A percentile compares a stretch with the other conserved stretches of the same genome.
Conservation (phyloP, 169 alveolate species). For the Plasmodium gonderi region DNA sequence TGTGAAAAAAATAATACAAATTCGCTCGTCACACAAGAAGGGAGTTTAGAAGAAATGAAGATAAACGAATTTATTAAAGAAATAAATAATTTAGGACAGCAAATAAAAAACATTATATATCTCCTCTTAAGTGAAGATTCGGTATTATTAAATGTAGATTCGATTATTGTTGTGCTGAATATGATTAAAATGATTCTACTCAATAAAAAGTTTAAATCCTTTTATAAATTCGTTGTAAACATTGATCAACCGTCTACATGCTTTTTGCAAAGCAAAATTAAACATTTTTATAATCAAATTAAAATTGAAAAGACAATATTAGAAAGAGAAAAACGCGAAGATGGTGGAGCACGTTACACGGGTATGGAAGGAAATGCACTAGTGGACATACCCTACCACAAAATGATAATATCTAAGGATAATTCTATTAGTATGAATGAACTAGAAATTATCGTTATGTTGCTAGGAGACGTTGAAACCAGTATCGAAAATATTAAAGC, state of each 20-base stretch:
- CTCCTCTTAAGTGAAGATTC: constrained; percentile 55
- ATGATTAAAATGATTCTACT: constrained; percentile 59
- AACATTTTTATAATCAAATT: constrained; percentile 52
- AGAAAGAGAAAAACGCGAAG: constrained; percentile 1
- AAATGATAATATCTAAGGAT: not conserved
- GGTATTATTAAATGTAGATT: constrained; percentile 31
- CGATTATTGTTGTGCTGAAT: constrained; percentile 69
- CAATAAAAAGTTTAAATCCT: constrained; percentile 41
- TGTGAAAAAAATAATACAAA: not conserved
- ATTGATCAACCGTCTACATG: constrained; percentile 39
- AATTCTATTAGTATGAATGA: not conserved
- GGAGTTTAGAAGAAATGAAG: not conserved
- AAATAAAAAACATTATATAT: constrained; percentile 40
- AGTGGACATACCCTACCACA: not conserved
- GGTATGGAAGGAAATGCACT: not conserved
- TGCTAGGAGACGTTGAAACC: not conserved
- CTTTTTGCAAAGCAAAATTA: constrained; percentile 62
- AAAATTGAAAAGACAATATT: constrained; percentile 49
- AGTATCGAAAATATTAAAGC: not conserved
- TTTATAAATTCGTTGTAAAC: constrained; percentile 29
- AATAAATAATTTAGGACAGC: constrained; percentile 55
- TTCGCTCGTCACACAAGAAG: not conserved
- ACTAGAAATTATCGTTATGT: not conserved
- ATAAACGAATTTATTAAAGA: not conserved
- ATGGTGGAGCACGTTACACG: not conserved